Evolutionary conservation across 768 basidiomycete species (phyloP).

Genomic region (Mycena vulgaris): DNA sequence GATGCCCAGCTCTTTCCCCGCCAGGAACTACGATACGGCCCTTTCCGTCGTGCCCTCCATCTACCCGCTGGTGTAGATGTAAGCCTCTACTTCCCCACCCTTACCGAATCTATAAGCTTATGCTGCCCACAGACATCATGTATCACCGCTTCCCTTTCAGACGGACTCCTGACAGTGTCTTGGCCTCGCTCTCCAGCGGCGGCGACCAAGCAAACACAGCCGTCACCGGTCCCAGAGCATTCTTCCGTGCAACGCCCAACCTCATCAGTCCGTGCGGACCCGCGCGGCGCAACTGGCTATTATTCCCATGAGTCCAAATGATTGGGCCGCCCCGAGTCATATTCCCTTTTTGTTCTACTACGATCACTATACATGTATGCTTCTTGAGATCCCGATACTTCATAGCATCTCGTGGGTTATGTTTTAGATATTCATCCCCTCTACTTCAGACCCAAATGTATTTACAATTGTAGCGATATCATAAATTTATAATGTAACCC

Average conservation of each 20-base stretch:
- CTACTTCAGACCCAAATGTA: constrained; percentile 5
- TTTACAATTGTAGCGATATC: constrained; percentile 23
- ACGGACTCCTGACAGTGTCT: constrained; percentile 61
- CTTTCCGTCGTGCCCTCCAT: constrained; percentile 56
- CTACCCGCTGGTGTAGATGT: constrained; percentile 59
- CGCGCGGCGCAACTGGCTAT: neutral
- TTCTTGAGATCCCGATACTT: neutral
- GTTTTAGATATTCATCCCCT: neutral
- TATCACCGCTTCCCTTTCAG: constrained; percentile 52
- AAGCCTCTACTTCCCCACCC: constrained; percentile 27
- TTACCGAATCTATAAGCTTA: constrained; percentile 14
- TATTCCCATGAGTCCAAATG: constrained; percentile 1
- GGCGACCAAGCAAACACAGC: neutral
- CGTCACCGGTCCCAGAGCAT: neutral
- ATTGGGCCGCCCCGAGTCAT: constrained; percentile 22
- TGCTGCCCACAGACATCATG: constrained; percentile 53
- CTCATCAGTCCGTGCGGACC: constrained; percentile 35
- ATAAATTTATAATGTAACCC: constrained; percentile 20
- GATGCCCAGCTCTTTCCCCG: constrained; percentile 35
- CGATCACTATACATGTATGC: neutral
- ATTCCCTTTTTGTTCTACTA: neutral
- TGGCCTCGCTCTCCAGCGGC: constrained; percentile 54
- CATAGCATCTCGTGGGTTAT: constrained; percentile 2
- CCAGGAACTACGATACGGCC: constrained; percentile 61
- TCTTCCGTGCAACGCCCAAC: constrained; percentile 26